These are phyloP conservation scores for Fusarium sp. DNA, from an alignment of 2,329 filamentous ascomycete genomes.

Conservation along the genomic window DNA sequence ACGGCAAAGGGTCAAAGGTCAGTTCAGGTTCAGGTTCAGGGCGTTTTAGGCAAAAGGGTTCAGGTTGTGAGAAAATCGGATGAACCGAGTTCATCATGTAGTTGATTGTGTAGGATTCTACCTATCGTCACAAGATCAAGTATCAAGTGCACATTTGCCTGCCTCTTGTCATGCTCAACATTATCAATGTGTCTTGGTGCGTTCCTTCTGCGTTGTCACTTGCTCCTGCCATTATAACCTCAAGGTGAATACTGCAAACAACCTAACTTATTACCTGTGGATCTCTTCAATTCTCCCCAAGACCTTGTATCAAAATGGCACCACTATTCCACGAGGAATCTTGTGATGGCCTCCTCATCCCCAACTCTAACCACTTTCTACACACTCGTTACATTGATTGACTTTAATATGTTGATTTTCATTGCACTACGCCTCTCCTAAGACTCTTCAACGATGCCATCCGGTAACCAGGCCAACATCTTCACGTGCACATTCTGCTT, in stretches of 20 bases:
- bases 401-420: background rate
- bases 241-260: background rate
- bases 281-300: background rate
- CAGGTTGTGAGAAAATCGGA: slow-evolving; percentile 39
- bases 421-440: background rate
- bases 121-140: slow-evolving; percentile 12
- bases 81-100: slow-evolving; percentile 33
- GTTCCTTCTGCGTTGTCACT: background rate
- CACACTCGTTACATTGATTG: slow-evolving; percentile 9
- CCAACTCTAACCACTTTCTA: background rate
- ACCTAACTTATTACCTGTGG: too few relatives aligned
- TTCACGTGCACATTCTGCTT: slow-evolving; percentile 67
- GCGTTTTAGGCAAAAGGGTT: slow-evolving; percentile 40
- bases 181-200: background rate
- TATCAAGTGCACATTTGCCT: background rate
- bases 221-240: background rate
- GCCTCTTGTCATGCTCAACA: background rate
- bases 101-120: slow-evolving; percentile 23
- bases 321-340: background rate
- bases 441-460: slow-evolving; percentile 21
- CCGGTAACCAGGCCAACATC: slow-evolving; percentile 25
- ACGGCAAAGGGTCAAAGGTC: slow-evolving; percentile 33
- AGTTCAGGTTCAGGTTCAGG: slow-evolving; percentile 26
- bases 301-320: background rate
- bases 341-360: background rate